Evolutionary conservation across 108 stramenopile genomes (phyloP), one percentile per base, ranked within the genome.

Genomic region (Hondaea fermentalgiana): DNA sequence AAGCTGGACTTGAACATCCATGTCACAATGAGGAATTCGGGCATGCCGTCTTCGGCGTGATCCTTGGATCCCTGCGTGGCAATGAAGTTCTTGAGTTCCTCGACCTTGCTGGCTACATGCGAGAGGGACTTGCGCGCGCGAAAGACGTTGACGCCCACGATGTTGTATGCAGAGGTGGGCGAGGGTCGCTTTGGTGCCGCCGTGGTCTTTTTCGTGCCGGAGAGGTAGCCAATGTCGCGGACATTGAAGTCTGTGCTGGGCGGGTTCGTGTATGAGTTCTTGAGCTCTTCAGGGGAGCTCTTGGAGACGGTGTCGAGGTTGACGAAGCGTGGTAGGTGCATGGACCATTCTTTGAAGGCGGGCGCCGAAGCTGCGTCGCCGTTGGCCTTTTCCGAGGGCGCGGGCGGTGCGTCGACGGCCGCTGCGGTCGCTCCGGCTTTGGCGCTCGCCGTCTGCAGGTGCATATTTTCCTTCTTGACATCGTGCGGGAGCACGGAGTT

Each of bases 1-100:
- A 47, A 83, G n/a, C 43, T 83, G 49, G 76, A 47, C 76, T 83
- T 83, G 76, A 83, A 83, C 76, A 83, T 83, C 76, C 76, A 83
- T 43, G 76, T 83, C 10, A 83, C 76, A 23, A 83, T 3, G 23
- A 83, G 76, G 51, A 83, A 83, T 45, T 83, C 76, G 45, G 76
- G 76, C 45, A 53, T 53, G 5, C 76, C 51, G 23, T 47, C 51
- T 17, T 47, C 45, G 5, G n/a, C n/a, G 49, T 47, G 19, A 16
- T 47, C 76, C 45, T 47, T 8, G 49, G 45, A n/a, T 14, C 51
- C 51, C 25, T 53, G 45, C 25, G 64, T 69, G 19, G 76, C 76
- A 47, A 83, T 83, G 23, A 25, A 83, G 23, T 83, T 23, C 23
- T 83, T 83, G 19, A 83, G 23, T 23, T 21, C 45, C 45, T 47